Conservation (phyloP, 2,329 filamentous ascomycete species). For the Beauveria sp. region DNA sequence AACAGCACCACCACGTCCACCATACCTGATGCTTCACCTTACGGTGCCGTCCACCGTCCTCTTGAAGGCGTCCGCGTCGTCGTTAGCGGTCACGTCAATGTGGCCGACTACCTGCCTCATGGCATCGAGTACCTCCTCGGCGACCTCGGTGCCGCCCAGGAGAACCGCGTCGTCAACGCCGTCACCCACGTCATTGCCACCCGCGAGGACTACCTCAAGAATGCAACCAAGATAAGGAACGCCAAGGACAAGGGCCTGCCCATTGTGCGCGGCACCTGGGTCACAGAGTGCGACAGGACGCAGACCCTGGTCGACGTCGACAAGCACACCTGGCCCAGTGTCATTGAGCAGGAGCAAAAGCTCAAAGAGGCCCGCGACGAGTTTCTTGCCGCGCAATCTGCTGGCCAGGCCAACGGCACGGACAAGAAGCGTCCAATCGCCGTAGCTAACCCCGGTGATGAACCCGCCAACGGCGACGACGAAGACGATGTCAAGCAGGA, state of each 20-base stretch:
- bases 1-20: neutral
- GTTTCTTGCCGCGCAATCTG: conserved; percentile 17
- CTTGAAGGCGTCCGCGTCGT: conserved; percentile 45
- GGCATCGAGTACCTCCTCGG: conserved; percentile 2
- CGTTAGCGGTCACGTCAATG: conserved; percentile 53
- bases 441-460: conserved; percentile 17
- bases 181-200: conserved; percentile 53
- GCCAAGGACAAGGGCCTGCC: conserved; percentile 39
- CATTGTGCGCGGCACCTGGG: conserved; percentile 55
- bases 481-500: conserved; percentile 31
- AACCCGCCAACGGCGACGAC: conserved; percentile 27
- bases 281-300: conserved; percentile 43
- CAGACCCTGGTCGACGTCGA: conserved; percentile 19
- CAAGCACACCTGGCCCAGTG: conserved; percentile 21
- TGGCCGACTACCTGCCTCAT: conserved; percentile 37
- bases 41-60: conserved; percentile 19
- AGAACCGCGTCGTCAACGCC: conserved; percentile 33
- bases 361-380: conserved; percentile 18
- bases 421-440: conserved; percentile 22
- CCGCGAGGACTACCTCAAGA: conserved; percentile 41
- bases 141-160: conserved; percentile 4
- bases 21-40: conserved; percentile 5
- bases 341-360: conserved; percentile 17
- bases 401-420: conserved; percentile 13
- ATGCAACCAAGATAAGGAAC: conserved; percentile 43